Base-by-base conservation (phyloP, 1,284 basidiomycete species). In the Microbotryum intermedium region DNA sequence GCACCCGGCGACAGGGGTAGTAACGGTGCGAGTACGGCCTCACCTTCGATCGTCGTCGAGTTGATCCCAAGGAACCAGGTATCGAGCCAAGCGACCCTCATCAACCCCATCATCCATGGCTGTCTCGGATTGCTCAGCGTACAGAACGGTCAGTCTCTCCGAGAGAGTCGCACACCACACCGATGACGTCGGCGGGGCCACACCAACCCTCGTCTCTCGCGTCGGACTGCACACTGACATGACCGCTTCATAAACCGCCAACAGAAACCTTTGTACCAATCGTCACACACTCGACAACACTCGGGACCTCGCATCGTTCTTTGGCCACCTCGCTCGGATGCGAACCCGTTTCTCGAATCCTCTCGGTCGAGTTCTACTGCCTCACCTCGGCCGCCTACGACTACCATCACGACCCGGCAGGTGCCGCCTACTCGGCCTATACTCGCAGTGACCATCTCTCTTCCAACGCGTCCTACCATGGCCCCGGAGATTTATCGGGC, bases 241-340 rank as follows among this genome's bases (percentile, higher is more conserved):
- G 34, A 46, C 1, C 53, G 6, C n/a, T 10, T 30, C 30, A 25
- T 3, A 16, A 16, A 5, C 34, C 3, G 11, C 9, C 9, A 39
- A 16, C 61, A 90, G 89, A 91, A 66, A 79, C 87, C 55, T 91
- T 90, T 73, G 79, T 91, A 30, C 84, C 84, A 16, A 78, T 89
- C 45, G 80, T 91, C 59, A 85, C 84, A 3, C 82, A 84, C 50
- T 82, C 87, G 10, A 84, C 81, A n/a, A 82, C 87, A 67, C 76
- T 91, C 49, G 88, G 87, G n/a, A 58, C 64, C 7, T 43, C 59
- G 2, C 60, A 63, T 34, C 53, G 57, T 28, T 58, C 55, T 26
- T 43, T 55, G 6, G 47, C 62, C 21, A 52, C 39, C 7, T 57
- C 65, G 21, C n/a, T 50, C 30, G 66, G 66, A 10, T 50, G 50